Evolutionary conservation across 805 yeast genomes (phyloP), one percentile per base, ranked within the genome.

Genomic region (Candida yuanshanica): DNA sequence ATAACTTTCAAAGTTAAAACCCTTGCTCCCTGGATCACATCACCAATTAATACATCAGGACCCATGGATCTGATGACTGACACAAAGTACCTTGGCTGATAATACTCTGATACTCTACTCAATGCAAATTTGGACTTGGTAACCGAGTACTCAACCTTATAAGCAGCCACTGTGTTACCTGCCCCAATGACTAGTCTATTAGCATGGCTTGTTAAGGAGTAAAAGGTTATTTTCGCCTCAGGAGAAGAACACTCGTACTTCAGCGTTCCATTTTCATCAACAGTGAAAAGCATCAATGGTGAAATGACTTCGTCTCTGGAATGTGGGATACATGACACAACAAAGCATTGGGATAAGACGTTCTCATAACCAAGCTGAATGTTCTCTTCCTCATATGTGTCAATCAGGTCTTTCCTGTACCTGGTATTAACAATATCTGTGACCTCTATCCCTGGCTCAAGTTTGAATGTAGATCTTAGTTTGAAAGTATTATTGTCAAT

Each of bases 291-390:
- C 46, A 61, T 43, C 11, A 66, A 35, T 22, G 67, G 62, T 7
- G 62, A 48, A 6, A 49, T 38, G 5, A 36, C 37, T 2, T 57
- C 58, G 16, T 60, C 63, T 37, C 64, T 65, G 7, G 59, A 50
- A 37, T 64, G 64, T 38, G 56, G 57, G 24, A 56, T 47, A 37
- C 68, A 58, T 7, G 69, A 57, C 1, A 64, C 60, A 4, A 63
- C 44, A 47, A 65, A 63, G 42, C 70, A 65, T 40, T 60, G 64
- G 7, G 57, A 51, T n/a, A 65, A 49, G 4, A 63, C 52, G 23
- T 60, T 49, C 34, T 59, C 56, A 46, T 64, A 62, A 0, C 66
- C 69, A 38, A 53, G 49, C 12, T 52, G 38, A 6, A 58, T 50
- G 23, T 43, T 46, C 24, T 47, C 50, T 26, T 56, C 59, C 32